phyloP scores from a whole-genome alignment of 1,284 basidiomycete species.

The Ganoderma lucidum region DNA sequence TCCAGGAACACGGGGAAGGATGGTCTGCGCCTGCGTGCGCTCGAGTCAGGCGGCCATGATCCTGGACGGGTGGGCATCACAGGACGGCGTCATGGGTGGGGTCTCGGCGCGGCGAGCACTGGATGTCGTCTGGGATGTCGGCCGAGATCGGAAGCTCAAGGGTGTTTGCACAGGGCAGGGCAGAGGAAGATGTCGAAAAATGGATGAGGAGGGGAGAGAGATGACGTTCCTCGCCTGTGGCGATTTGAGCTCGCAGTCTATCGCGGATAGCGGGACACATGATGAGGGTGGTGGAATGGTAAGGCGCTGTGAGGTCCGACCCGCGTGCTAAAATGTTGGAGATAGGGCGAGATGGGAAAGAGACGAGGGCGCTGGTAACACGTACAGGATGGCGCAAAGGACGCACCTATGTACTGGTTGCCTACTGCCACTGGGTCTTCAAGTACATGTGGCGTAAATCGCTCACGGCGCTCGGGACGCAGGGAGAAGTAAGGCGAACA shows the following conservation, averaged over 20 bases:
- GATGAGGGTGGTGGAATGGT: not conserved
- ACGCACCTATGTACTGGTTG: not conserved
- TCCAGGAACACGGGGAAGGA: not conserved
- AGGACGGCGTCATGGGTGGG: conserved; percentile 8
- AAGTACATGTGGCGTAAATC: conserved; percentile 1
- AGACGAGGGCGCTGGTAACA: not conserved
- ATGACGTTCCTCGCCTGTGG: conserved; percentile 1
- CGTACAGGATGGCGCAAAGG: conserved; percentile 3
- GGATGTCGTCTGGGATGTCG: not conserved
- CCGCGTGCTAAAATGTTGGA: conserved; percentile 8
- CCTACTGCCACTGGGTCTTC: not conserved
- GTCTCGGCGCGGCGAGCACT: not conserved
- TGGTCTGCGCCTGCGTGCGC: not conserved
- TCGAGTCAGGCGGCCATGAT: not conserved
- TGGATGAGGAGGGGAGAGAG: not conserved
- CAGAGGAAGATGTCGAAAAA: not conserved
- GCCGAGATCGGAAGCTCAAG: not conserved
- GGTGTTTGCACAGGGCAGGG: not conserved
- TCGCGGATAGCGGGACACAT: not conserved
- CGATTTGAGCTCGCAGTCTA: conserved; percentile 6
- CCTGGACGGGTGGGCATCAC: not conserved
- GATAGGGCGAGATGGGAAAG: not conserved
- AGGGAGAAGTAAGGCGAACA: not conserved
- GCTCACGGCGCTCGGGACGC: not conserved
- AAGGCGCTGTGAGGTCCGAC: not conserved